Conservation (phyloP, 2,329 filamentous ascomycete species). For the Verticillium dahliae region DNA sequence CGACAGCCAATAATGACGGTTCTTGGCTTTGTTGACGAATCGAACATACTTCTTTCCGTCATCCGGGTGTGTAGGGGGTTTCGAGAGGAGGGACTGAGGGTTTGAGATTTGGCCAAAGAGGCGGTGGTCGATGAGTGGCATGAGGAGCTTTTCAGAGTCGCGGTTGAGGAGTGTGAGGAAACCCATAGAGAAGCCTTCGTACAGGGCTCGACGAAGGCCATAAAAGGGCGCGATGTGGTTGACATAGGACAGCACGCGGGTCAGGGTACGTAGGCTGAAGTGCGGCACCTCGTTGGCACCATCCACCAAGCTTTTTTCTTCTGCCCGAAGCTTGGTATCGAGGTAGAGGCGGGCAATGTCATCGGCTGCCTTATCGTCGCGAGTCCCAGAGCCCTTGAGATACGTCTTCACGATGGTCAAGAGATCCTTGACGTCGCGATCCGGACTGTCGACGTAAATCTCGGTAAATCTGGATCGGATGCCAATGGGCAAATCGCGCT, state of each 20-base stretch:
- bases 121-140: constrained; percentile 74
- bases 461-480: constrained; percentile 92
- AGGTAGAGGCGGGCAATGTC: constrained; percentile 86
- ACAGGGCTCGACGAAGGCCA: constrained; percentile 77
- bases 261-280: constrained; percentile 92
- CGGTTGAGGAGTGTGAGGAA: constrained; percentile 85
- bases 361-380: constrained; percentile 66
- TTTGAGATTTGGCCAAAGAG: constrained; percentile 67
- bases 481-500: constrained; percentile 84
- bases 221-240: constrained; percentile 78
- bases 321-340: constrained; percentile 74
- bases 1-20: constrained; percentile 82
- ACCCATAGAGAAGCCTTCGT: constrained; percentile 96
- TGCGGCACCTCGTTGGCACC: constrained; percentile 94
- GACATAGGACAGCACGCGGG: constrained; percentile 82
- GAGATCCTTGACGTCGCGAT: constrained; percentile 79
- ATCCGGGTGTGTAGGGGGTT: constrained; percentile 68
- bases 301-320: constrained; percentile 81
- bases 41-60: constrained; percentile 75
- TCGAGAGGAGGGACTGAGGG: constrained; percentile 65
- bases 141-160: constrained; percentile 71
- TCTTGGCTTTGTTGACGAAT: constrained; percentile 58
- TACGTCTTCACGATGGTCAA: constrained; percentile 85
- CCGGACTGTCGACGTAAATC: constrained; percentile 86
- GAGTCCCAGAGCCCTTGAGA: constrained; percentile 63